Conservation (phyloP, 2,329 filamentous ascomycete species). For the Myotisia sp. region DNA sequence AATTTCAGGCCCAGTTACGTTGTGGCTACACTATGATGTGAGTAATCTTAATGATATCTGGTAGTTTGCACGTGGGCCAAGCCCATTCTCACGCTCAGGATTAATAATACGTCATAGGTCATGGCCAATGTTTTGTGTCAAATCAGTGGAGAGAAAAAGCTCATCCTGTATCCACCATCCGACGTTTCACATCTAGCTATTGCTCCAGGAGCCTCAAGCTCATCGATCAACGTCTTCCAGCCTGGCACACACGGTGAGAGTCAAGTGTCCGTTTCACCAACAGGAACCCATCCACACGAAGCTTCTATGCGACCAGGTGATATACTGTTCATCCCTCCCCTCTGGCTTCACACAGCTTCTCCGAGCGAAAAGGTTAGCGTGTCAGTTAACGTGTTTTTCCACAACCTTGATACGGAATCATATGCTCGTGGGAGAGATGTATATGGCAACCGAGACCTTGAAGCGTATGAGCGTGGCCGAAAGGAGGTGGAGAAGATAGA, state of each 20-base stretch:
- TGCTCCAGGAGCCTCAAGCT: conserved; percentile 64
- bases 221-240: conserved; percentile 56
- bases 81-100: too few relatives aligned
- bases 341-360: conserved; percentile 64
- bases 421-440: conserved; percentile 68
- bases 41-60: conserved; percentile 10
- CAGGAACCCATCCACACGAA: conserved; percentile 53
- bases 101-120: conserved; percentile 39
- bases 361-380: conserved; percentile 42
- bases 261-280: conserved; percentile 39
- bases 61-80: conserved; percentile 12
- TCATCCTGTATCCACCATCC: conserved; percentile 63
- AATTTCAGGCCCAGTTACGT: conserved; percentile 63
- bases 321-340: conserved; percentile 62
- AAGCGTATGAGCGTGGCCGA: conserved; percentile 69
- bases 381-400: conserved; percentile 84
- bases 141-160: conserved; percentile 55
- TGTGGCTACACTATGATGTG: conserved; percentile 86
- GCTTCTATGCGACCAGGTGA: conserved; percentile 56
- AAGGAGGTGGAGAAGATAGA: conserved; percentile 55
- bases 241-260: conserved; percentile 20
- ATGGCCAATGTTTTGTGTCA: conserved; percentile 82
- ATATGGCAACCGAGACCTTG: conserved; percentile 75
- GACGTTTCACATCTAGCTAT: conserved; percentile 59
- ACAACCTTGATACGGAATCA: conserved; percentile 44